These are phyloP conservation scores for Ophiostoma ulmi DNA, from an alignment of 2,329 filamentous ascomycete species.

Conservation along the genomic window DNA sequence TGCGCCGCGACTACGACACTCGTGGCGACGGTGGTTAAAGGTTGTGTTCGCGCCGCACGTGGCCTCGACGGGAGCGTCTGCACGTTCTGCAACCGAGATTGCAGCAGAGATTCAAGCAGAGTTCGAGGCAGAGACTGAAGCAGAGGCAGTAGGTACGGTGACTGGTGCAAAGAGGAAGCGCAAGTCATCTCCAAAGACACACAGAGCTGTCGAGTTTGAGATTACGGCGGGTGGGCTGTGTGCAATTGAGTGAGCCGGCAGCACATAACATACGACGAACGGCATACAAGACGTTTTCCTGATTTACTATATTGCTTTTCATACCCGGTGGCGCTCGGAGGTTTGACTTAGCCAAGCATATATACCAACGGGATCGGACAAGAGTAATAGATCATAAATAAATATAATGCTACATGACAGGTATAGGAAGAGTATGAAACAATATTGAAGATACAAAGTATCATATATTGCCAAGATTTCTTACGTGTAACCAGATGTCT, in stretches of 20 bases:
- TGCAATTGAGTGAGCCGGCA: slow-evolving; percentile 14
- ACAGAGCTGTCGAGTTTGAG: slow-evolving; percentile 64
- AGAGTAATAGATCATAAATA: background rate
- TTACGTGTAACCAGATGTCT: slow-evolving; percentile 11
- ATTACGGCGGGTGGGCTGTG: slow-evolving; percentile 62
- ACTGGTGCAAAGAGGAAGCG: background rate
- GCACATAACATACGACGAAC: background rate
- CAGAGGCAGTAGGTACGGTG: background rate
- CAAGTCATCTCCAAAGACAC: slow-evolving; percentile 21
- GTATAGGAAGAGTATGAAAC: background rate
- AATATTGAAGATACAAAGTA: background rate
- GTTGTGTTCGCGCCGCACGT: slow-evolving; percentile 84
- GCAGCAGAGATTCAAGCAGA: background rate
- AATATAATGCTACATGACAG: background rate
- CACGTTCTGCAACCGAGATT: background rate
- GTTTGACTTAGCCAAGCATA: background rate
- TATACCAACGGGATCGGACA: background rate
- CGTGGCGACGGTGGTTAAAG: slow-evolving; percentile 73
- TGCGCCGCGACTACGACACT: slow-evolving; percentile 27
- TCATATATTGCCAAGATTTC: background rate
- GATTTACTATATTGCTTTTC: slow-evolving; percentile 6
- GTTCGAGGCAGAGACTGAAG: background rate
- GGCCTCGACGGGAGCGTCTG: slow-evolving; percentile 40
- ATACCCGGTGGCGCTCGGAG: slow-evolving; percentile 2
- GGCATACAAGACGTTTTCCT: slow-evolving; percentile 12